Conservation (phyloP, 805 yeast genomes). For the Kluyveromyces starmeri region DNA sequence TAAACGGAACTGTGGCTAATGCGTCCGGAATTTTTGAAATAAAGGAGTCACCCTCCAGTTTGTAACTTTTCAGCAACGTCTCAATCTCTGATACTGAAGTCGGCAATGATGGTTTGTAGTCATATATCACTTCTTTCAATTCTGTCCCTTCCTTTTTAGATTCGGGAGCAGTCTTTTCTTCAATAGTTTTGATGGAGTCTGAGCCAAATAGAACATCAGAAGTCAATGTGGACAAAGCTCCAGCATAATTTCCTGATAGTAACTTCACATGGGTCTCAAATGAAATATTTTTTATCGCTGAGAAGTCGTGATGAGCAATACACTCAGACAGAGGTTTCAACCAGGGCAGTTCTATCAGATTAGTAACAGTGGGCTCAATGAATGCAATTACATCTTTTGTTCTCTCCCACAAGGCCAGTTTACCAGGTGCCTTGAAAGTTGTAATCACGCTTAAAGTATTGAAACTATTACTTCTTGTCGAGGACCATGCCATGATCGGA, state of each 20-base stretch:
- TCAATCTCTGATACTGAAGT: constrained; percentile 20
- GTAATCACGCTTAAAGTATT: constrained; percentile 17
- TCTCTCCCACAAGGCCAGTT: too few species aligned
- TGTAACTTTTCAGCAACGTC: constrained; percentile 11
- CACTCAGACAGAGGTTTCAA: constrained; percentile 1
- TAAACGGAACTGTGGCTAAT: constrained; percentile 9
- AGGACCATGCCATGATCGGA: constrained; percentile 32
- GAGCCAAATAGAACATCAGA: not conserved
- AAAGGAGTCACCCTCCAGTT: constrained; percentile 11
- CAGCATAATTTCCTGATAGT: not conserved
- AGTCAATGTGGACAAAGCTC: not conserved
- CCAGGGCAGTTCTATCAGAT: constrained; percentile 2
- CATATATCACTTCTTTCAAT: not conserved
- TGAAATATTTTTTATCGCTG: not conserved
- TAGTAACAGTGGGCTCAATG: not conserved
- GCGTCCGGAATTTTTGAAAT: not conserved
- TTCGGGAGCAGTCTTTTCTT: not conserved
- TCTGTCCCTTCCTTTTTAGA: too few species aligned
- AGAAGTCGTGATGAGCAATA: not conserved
- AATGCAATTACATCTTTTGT: not conserved
- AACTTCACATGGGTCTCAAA: not conserved
- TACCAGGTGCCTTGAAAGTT: not conserved
- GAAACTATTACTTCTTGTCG: constrained; percentile 15
- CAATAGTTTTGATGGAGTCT: not conserved
- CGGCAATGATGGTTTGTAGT: constrained; percentile 10